Evolutionary conservation across 805 yeast species (phyloP), one percentile per base, ranked within the genome.

Genomic region (Huiozyma naganishii): DNA sequence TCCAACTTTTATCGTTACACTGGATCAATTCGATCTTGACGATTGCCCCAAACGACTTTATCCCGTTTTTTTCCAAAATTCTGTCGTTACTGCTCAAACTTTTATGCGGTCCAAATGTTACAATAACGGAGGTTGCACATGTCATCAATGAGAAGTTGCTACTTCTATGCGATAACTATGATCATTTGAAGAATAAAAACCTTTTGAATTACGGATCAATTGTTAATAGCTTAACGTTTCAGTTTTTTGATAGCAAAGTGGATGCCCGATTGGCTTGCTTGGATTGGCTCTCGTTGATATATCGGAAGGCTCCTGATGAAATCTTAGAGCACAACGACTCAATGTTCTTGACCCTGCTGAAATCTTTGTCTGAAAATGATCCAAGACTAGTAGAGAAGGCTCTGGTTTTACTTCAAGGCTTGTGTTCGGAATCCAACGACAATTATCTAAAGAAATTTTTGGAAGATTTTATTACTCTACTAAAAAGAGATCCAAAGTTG

Each of bases 281-380:
- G 32, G 95, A 89, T 50, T 92, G 98, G 98, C 68, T 92, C 30
- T 77, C 79, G 11, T 77, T 86, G 72, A 69, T 92, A 36, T 90
- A 88, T 55, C 71, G 76, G 28, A 80, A 80, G 51, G 80, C 81
- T 17, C 82, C 83, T 2, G 64, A 68, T 35, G 72, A 75, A 46
- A 68, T 80, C 32, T 58, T 79, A 35, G 74, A 72, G 37, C 74
- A 73, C 44, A 68, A 72, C 45, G 82, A 77, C 42, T 76, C 76
- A 45, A 82, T 87, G 37, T 80, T 88, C 53, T 78, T 84, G 9
- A 85, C 88, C 0, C 68, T 92, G 33, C 68, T 92, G 42, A 81
- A 79, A 55, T 84, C 95, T 0, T 69, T 79, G 13, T 70, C 78
- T 2, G 81, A 78, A 72, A 50, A 75, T 69, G 66, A 62, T 27